Conservation (phyloP, 306 rosid species). For the Urtica urens region DNA sequence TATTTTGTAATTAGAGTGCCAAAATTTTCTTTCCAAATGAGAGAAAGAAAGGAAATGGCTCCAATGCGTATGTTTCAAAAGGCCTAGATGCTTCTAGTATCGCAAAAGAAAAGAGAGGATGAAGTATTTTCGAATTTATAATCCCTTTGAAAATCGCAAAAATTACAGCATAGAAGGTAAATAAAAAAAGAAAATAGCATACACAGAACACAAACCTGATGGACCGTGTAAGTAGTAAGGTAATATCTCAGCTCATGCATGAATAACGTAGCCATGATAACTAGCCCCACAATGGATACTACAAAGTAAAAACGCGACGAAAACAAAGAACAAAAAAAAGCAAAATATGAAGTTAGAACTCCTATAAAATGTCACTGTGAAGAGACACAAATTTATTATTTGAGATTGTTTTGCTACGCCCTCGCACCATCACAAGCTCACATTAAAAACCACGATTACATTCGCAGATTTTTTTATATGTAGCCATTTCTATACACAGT, state of each 20-base stretch:
- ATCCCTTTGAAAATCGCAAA: no score
- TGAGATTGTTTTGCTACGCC: no score
- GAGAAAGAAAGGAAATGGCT: no score
- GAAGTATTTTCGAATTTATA: no score
- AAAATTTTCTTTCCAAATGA: no score
- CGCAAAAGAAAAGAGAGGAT: no score
- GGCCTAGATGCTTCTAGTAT: no score
- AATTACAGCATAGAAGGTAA: no score
- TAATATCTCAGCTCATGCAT: slow-evolving; percentile 87
- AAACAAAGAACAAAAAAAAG: neutral
- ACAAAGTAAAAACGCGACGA: slow-evolving; percentile 3
- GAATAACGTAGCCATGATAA: slow-evolving; percentile 71
- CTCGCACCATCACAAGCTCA: neutral
- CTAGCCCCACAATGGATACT: slow-evolving; percentile 71
- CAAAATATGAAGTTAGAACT: neutral
- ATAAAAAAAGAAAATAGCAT: neutral
- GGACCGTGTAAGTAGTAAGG: slow-evolving; percentile 69
- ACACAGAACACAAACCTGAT: slow-evolving; percentile 44
- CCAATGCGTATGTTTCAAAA: no score
- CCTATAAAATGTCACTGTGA: neutral
- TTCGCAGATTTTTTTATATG: no score
- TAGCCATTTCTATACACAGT: neutral
- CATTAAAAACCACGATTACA: neutral
- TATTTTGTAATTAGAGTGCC: no score
- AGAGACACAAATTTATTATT: no score